Evolutionary conservation across 257 asterid species (phyloP).

Genomic region (Nicotiana tomentosiformis): DNA sequence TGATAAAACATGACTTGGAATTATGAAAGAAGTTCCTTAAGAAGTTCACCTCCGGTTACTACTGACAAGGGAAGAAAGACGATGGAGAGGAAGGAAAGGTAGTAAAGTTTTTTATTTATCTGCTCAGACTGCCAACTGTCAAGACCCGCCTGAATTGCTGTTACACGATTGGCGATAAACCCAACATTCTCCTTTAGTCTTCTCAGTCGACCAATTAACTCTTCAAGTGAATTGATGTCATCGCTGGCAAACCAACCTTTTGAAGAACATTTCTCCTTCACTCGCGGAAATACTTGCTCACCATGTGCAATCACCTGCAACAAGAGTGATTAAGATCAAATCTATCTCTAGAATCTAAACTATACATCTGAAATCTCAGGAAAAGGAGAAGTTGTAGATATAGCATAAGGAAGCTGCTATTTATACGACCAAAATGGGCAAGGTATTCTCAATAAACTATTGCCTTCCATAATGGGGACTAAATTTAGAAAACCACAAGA

Average conservation of each 20-base stretch:
- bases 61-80: slow-evolving; percentile 86
- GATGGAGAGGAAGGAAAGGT: slow-evolving; percentile 92
- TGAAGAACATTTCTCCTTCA: slow-evolving; percentile 76
- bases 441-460: background rate
- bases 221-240: slow-evolving; percentile 76
- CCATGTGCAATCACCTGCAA: slow-evolving; percentile 86
- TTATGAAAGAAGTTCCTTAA: background rate
- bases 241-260: slow-evolving; percentile 83
- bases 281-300: slow-evolving; percentile 93
- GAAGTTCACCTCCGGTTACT: slow-evolving; percentile 75
- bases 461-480: background rate
- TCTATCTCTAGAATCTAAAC: background rate
- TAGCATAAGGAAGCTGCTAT: background rate
- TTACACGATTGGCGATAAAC: slow-evolving; percentile 81
- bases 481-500: background rate
- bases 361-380: background rate
- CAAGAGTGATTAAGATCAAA: background rate
- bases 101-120: slow-evolving; percentile 81
- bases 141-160: slow-evolving; percentile 89
- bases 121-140: slow-evolving; percentile 99
- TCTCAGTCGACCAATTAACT: slow-evolving; percentile 76
- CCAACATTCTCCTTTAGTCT: slow-evolving; percentile 92
- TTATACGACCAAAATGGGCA: background rate
- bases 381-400: background rate
- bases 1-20: background rate